phyloP scores from a whole-genome alignment of 192 early-diverging fungal species.

The Umbelopsis vinacea region DNA sequence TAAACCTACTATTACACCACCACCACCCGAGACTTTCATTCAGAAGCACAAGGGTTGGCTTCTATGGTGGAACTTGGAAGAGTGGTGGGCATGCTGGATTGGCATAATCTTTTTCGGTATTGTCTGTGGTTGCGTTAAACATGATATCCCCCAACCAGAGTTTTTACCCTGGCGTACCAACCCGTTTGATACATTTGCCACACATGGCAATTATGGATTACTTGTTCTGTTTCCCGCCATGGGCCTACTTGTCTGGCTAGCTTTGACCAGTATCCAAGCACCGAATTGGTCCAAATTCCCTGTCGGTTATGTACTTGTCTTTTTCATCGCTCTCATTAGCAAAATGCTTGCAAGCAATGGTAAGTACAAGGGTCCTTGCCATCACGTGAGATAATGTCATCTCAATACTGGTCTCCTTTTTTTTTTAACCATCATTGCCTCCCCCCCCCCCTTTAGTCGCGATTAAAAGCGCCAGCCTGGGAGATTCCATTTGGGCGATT shows the following conservation, averaged over 20 bases:
- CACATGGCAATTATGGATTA: slow-evolving; percentile 40
- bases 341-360: slow-evolving; percentile 54
- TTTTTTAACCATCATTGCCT: not conserved
- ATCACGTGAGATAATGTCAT: not conserved
- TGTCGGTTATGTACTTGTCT: slow-evolving; percentile 49
- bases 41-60: slow-evolving; percentile 38
- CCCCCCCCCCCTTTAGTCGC: slow-evolving; percentile 8
- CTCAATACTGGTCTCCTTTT: not conserved
- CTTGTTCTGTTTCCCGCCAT: slow-evolving; percentile 51
- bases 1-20: not conserved
- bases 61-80: slow-evolving; percentile 58
- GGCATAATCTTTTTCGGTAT: slow-evolving; percentile 54
- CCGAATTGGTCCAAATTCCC: slow-evolving; percentile 44
- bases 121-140: slow-evolving; percentile 43
- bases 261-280: slow-evolving; percentile 36
- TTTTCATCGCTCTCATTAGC: slow-evolving; percentile 49
- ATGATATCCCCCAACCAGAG: slow-evolving; percentile 46
- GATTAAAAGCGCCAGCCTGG: slow-evolving; percentile 49
- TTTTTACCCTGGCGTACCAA: slow-evolving; percentile 49
- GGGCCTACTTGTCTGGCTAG: slow-evolving; percentile 50
- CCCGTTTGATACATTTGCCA: slow-evolving; percentile 49
- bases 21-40: not conserved
- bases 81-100: slow-evolving; percentile 64
- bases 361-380: not conserved
- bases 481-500: slow-evolving; percentile 62